Percentiles rank a stretch among this genome's conserved stretches.
Conservation (phyloP, 371 early-diverging fungal genomes). For the Synchytrium microbalum region DNA sequence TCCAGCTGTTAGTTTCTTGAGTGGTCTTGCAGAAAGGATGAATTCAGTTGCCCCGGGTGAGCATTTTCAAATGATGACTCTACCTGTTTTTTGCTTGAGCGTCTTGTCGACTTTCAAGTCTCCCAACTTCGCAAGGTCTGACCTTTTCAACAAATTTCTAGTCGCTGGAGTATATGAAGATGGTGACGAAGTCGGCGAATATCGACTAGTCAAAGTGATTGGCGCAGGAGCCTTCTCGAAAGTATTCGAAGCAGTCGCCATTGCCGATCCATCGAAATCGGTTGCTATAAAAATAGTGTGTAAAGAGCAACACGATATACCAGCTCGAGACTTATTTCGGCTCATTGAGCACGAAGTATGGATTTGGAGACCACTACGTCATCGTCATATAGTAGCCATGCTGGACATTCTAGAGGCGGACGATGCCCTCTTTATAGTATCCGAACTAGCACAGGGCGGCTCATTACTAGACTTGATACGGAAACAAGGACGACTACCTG, state of each 20-base stretch:
- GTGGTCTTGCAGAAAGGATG: slow-evolving; percentile 20
- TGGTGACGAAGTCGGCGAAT: slow-evolving; percentile 63
- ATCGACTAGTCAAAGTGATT: slow-evolving; percentile 45
- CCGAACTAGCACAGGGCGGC: slow-evolving; percentile 58
- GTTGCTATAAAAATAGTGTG: slow-evolving; percentile 34
- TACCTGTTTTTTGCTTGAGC: slow-evolving; percentile 5
- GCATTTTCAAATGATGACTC: not conserved
- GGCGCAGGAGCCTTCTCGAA: slow-evolving; percentile 61
- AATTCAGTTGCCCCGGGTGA: not conserved
- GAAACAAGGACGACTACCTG: slow-evolving; percentile 14
- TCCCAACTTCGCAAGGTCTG: slow-evolving; percentile 2
- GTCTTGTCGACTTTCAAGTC: slow-evolving; percentile 12
- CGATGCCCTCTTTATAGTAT: slow-evolving; percentile 56
- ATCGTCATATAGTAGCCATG: slow-evolving; percentile 58
- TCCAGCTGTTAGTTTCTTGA: slow-evolving; percentile 29
- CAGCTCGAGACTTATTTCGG: slow-evolving; percentile 7
- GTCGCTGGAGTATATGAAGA: slow-evolving; percentile 11
- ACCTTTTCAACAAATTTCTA: not conserved
- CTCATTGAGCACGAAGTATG: slow-evolving; percentile 47
- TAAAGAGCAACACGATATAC: slow-evolving; percentile 28
- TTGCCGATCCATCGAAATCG: slow-evolving; percentile 12
- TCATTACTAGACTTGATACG: slow-evolving; percentile 38
- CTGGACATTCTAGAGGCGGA: slow-evolving; percentile 55
- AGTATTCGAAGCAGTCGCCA: slow-evolving; percentile 38
- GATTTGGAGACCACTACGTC: slow-evolving; percentile 63